These are phyloP conservation scores for Clitopilus passeckerianus DNA, from an alignment of 768 basidiomycete genomes.

Conservation along the genomic window DNA sequence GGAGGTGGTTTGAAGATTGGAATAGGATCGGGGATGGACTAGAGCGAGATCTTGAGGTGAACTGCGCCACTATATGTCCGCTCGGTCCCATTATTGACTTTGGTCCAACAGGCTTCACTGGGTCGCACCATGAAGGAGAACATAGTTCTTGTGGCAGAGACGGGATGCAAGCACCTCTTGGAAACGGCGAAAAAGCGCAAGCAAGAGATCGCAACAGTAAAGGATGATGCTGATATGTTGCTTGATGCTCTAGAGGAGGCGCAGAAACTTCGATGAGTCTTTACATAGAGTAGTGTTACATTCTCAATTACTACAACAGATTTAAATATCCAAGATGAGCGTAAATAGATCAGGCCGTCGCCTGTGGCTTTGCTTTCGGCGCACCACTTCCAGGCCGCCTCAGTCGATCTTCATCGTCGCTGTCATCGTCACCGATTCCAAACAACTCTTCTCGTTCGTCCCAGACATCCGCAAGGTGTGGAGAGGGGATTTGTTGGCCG, in stretches of 20 bases:
- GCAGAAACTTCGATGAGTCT: neutral
- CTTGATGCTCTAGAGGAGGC: constrained; percentile 25
- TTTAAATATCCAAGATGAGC: neutral
- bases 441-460: constrained; percentile 77
- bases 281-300: neutral
- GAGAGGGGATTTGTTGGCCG: constrained; percentile 20
- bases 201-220: constrained; percentile 37
- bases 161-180: constrained; percentile 41
- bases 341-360: constrained; percentile 3
- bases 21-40: constrained; percentile 56
- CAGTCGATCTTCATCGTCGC: constrained; percentile 26
- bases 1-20: constrained; percentile 67
- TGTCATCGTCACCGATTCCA: constrained; percentile 59
- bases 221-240: constrained; percentile 36
- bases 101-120: constrained; percentile 34
- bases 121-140: constrained; percentile 44
- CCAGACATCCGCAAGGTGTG: constrained; percentile 62
- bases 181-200: constrained; percentile 34
- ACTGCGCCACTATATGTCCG: too few species aligned
- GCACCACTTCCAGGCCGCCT: constrained; percentile 5
- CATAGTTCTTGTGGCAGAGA: constrained; percentile 46
- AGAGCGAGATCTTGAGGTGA: constrained; percentile 59
- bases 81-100: constrained; percentile 2
- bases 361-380: constrained; percentile 17
- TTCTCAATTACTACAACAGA: neutral